Percentiles rank a stretch among this genome's conserved stretches.
phyloP scores from a whole-genome alignment of 176 grass and related monocot genomes.

The Leersia perrieri region DNA sequence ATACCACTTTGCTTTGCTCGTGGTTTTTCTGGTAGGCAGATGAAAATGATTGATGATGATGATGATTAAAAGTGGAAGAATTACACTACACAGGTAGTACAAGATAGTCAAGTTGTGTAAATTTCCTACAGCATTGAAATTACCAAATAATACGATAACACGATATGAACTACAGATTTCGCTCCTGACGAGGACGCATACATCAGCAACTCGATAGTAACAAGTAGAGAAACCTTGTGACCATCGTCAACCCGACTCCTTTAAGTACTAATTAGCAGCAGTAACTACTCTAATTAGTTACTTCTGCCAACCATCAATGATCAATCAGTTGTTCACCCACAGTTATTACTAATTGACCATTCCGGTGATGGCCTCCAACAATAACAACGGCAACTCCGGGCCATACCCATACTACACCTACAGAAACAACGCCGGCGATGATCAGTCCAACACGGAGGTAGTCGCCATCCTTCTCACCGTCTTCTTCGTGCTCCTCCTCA shows the following conservation, averaged over 20 bases:
- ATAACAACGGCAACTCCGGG: background rate
- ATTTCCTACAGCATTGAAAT: too few species aligned
- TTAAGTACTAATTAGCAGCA: background rate
- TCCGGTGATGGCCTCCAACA: background rate
- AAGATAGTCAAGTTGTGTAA: too few species aligned
- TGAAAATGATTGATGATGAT: background rate
- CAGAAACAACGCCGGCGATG: background rate
- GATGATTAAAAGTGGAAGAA: too few species aligned
- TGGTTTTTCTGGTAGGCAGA: background rate
- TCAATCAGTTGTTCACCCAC: background rate
- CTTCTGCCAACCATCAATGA: too few species aligned
- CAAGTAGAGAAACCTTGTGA: background rate
- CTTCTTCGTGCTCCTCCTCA: background rate
- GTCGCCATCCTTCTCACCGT: background rate
- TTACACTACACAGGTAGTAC: too few species aligned
- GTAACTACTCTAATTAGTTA: too few species aligned
- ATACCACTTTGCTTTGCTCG: too few species aligned
- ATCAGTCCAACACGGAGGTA: background rate
- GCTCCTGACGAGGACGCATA: too few species aligned
- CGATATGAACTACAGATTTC: background rate
- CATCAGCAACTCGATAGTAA: background rate
- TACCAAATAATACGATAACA: too few species aligned
- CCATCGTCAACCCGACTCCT: background rate
- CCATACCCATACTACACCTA: background rate
- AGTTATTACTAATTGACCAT: background rate